Base-by-base conservation (phyloP, 1,284 basidiomycete species). In the Apiotrichum mycotoxinovorans region DNA sequence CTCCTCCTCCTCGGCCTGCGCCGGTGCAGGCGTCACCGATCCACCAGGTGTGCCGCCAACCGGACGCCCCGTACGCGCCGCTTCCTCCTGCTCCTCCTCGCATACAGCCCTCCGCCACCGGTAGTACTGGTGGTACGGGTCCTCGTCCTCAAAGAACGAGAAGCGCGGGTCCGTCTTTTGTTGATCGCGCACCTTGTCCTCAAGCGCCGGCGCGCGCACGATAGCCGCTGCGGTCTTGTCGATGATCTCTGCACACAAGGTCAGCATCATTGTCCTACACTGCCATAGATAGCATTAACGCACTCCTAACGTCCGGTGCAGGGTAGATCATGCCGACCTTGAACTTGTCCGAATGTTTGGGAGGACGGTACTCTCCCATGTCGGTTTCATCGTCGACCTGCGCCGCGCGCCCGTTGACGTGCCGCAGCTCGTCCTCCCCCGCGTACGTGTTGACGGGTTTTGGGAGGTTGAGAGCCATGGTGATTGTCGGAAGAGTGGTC, bases 71-170 rank as follows among this genome's bases (percentile, higher is more conserved):
- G 40, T 23, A 12, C 20, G 11, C n/a, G 35, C 22, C n/a, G 26
- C 35, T 53, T 89, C 88, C 25, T 86, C 83, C 17, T 84, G 75
- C 72, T 91, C 91, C 64, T 80, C 80, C 33, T 65, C 60, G 35
- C 69, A 89, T 88, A 49, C 85, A 82, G 59, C 84, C 78, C 93
- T 85, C 72, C 88, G 86, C 80, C 93, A 86, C 71, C 88, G 85
- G 76, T 98, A 98, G 80, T 98, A 97, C 62, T 89, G 88, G 85
- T 97, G 89, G 80, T 95, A 98, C 66, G 94, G 91, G 81, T 98
- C 94, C 56, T 86, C 85, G 51, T 76, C 72, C 79, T 93, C 92
- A 75, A 98, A 83, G 81, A 98, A 98, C 56, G 92, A 89, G 82
- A 97, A 97, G 78, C 95, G 92, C 63, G 92, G 90, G 80, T 97